These are phyloP conservation scores for Leptographium flavum DNA, from an alignment of 2,329 filamentous ascomycete species.

Conservation along the genomic window DNA sequence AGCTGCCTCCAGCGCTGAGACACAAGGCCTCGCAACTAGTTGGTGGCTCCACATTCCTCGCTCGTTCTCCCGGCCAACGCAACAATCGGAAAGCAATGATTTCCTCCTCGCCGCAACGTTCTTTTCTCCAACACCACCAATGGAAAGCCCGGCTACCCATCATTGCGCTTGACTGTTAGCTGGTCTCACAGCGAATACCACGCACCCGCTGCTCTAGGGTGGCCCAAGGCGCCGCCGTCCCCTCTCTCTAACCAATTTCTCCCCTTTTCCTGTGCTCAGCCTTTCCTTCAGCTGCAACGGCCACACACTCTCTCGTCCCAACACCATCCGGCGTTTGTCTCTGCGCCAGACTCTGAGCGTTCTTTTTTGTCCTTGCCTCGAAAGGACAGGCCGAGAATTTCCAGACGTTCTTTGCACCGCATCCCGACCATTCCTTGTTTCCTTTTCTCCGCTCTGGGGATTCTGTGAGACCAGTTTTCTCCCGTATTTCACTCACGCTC, in stretches of 20 bases:
- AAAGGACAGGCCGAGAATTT: too few species aligned
- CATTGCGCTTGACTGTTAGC: neutral
- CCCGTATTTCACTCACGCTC: too few species aligned
- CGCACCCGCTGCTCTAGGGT: neutral
- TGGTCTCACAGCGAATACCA: neutral
- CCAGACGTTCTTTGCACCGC: too few species aligned
- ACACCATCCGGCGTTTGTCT: neutral
- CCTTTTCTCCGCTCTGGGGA: neutral
- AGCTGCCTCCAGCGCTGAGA: neutral
- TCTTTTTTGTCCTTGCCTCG: too few species aligned
- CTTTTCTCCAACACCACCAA: neutral
- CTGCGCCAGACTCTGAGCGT: neutral
- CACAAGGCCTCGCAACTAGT: neutral
- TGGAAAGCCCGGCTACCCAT: neutral
- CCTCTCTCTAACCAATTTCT: neutral
- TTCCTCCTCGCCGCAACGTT: neutral
- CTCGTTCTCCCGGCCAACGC: constrained; percentile 1
- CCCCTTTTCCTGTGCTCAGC: neutral
- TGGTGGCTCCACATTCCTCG: neutral
- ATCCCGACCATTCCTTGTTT: neutral
- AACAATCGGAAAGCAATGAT: neutral
- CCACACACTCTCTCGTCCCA: neutral
- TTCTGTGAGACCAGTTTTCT: neutral
- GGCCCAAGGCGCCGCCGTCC: neutral
- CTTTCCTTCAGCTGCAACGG: neutral